phyloP scores from a whole-genome alignment of 805 yeast genomes.

The Helenozyma baotianmanensis region DNA sequence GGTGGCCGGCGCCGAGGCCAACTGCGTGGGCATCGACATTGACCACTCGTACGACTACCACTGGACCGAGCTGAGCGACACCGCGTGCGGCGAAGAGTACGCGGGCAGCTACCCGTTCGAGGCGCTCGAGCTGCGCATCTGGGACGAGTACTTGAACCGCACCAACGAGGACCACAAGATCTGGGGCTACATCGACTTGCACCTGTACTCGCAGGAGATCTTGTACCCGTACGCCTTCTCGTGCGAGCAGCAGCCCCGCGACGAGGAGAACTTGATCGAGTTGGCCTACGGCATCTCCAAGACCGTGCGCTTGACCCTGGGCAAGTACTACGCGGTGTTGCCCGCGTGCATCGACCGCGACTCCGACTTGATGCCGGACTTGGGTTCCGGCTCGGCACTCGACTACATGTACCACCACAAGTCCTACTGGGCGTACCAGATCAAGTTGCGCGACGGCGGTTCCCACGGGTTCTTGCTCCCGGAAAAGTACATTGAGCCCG shows the following conservation, averaged over 20 bases:
- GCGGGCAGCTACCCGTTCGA: constrained; percentile 71
- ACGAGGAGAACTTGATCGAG: constrained; percentile 75
- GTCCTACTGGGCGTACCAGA: constrained; percentile 80
- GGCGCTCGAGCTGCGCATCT: constrained; percentile 36
- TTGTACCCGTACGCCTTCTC: constrained; percentile 80
- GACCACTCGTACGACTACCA: constrained; percentile 80
- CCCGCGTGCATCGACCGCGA: constrained; percentile 81
- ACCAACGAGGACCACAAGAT: constrained; percentile 55
- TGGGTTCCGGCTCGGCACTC: constrained; percentile 75
- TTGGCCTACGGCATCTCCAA: constrained; percentile 77
- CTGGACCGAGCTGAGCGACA: constrained; percentile 56
- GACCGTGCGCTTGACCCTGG: constrained; percentile 60
- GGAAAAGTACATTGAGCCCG: constrained; percentile 62
- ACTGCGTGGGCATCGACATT: constrained; percentile 78
- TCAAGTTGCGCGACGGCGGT: constrained; percentile 78
- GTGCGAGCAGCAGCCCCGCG: constrained; percentile 69
- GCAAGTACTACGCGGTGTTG: constrained; percentile 62
- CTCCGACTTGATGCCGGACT: constrained; percentile 64
- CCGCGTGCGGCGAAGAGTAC: constrained; percentile 82
- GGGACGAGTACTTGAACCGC: constrained; percentile 35
- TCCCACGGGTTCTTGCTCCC: constrained; percentile 81
- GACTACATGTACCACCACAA: constrained; percentile 81
- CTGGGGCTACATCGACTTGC: constrained; percentile 76
- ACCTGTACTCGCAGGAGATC: constrained; percentile 80
- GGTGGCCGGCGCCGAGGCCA: constrained; percentile 29